phyloP scores from a whole-genome alignment of 306 rosid species.

The Cicer pinnatifidum region DNA sequence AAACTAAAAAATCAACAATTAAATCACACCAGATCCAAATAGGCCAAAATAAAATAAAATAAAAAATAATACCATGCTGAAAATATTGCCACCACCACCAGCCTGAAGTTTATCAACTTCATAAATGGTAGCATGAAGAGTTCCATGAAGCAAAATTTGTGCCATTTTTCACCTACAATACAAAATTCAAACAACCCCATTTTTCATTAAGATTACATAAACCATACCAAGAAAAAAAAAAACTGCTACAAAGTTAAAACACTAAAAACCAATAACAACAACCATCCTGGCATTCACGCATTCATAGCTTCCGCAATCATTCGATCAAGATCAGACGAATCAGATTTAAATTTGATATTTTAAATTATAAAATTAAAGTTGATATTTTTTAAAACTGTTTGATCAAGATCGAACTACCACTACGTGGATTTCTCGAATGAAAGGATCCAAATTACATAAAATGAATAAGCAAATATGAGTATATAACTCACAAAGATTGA shows the following conservation, averaged over 20 bases:
- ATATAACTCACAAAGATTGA: neutral
- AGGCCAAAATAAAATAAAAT: neutral
- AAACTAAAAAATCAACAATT: constrained; percentile 12
- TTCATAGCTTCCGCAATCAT: too few relatives aligned
- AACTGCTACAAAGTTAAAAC: neutral
- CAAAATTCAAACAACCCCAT: constrained; percentile 39
- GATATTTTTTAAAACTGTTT: too few relatives aligned
- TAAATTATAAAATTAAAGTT: too few relatives aligned
- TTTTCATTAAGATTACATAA: constrained; percentile 42
- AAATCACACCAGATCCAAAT: constrained; percentile 27
- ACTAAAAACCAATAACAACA: neutral
- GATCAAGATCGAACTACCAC: too few relatives aligned
- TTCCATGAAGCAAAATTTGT: constrained; percentile 75
- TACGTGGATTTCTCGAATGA: too few relatives aligned
- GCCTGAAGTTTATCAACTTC: constrained; percentile 70
- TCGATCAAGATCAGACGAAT: too few relatives aligned
- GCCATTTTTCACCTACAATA: constrained; percentile 81
- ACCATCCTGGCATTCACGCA: too few relatives aligned
- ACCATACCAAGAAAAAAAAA: neutral
- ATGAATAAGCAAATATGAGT: neutral
- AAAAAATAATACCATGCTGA: constrained; percentile 57
- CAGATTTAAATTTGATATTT: too few relatives aligned
- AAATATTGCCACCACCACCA: constrained; percentile 60
- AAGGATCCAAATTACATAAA: too few relatives aligned
- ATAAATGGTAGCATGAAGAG: constrained; percentile 82